A percentile compares a stretch with the other conserved stretches of the same genome.
phyloP scores from a whole-genome alignment of 805 yeast genomes.

The Scheffersomyces lignosus region DNA sequence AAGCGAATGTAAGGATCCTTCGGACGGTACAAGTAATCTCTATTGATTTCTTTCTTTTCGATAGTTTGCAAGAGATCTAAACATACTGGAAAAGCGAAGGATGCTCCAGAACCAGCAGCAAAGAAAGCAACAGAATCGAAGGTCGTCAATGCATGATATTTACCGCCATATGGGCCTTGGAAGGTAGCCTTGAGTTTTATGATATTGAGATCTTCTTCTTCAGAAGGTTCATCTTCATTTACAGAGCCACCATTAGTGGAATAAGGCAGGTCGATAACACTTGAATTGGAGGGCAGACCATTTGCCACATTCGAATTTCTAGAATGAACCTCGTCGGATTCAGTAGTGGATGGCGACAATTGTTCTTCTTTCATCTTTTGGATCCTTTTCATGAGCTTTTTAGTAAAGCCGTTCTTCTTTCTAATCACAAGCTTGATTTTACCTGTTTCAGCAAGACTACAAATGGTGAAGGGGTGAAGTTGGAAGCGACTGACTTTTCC shows the following conservation, averaged over 20 bases:
- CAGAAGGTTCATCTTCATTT: conserved; percentile 2
- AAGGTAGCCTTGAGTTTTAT: conserved; percentile 34
- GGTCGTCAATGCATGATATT: conserved; percentile 37
- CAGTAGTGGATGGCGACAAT: neutral
- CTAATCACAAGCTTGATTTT: conserved; percentile 42
- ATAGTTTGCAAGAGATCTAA: conserved; percentile 36
- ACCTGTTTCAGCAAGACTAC: conserved; percentile 37
- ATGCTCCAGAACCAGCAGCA: conserved; percentile 48
- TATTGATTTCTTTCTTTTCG: conserved; percentile 19
- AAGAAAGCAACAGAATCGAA: conserved; percentile 43
- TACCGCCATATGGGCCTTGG: conserved; percentile 50
- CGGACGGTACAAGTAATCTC: conserved; percentile 38
- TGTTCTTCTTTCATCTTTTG: conserved; percentile 17
- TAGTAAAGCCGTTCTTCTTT: conserved; percentile 45
- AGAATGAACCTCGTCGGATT: neutral
- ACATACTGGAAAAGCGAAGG: conserved; percentile 47
- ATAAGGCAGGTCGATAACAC: neutral
- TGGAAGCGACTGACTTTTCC: conserved; percentile 37
- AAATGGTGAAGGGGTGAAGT: conserved; percentile 50
- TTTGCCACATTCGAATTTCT: neutral
- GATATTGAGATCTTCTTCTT: conserved; percentile 1
- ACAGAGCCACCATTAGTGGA: neutral
- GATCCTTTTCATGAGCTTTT: conserved; percentile 29
- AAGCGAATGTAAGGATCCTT: conserved; percentile 22
- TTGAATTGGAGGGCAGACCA: neutral